phyloP scores from a whole-genome alignment of 257 asterid species.

The Scutellaria galericulata region DNA sequence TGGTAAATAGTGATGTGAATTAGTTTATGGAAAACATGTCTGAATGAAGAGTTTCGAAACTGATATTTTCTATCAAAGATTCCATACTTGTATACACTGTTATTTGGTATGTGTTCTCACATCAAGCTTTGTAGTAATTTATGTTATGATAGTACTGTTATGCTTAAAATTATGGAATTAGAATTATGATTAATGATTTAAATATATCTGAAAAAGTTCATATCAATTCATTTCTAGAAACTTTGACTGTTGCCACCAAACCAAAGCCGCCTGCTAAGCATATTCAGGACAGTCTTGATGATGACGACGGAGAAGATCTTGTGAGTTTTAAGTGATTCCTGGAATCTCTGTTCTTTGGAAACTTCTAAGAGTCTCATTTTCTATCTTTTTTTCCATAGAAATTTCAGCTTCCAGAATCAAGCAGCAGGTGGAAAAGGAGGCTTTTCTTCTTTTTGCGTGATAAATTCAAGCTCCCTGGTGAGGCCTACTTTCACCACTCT shows the following conservation, averaged over 20 bases:
- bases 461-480: slow-evolving; percentile 82
- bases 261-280: slow-evolving; percentile 87
- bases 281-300: slow-evolving; percentile 56
- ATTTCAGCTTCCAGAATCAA: slow-evolving; percentile 75
- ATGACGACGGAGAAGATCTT: slow-evolving; percentile 79
- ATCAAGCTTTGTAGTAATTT: not conserved
- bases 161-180: no score
- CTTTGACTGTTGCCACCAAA: slow-evolving; percentile 75
- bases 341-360: slow-evolving; percentile 12
- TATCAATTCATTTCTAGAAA: slow-evolving; percentile 48
- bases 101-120: not conserved
- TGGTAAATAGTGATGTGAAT: slow-evolving; percentile 3
- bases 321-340: slow-evolving; percentile 52
- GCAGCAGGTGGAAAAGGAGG: slow-evolving; percentile 80
- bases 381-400: slow-evolving; percentile 47
- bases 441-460: slow-evolving; percentile 65
- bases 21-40: not conserved
- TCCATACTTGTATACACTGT: not conserved
- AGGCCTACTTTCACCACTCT: slow-evolving; percentile 37
- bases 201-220: slow-evolving; percentile 20
- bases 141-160: not conserved
- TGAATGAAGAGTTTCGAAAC: not conserved
- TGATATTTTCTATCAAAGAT: not conserved
- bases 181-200: not conserved
- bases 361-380: slow-evolving; percentile 30